Percentiles rank a stretch among this genome's conserved stretches.
These are phyloP conservation scores for Sporormia fimetaria DNA, from an alignment of 495 filamentous ascomycete genomes.

Conservation along the genomic window DNA sequence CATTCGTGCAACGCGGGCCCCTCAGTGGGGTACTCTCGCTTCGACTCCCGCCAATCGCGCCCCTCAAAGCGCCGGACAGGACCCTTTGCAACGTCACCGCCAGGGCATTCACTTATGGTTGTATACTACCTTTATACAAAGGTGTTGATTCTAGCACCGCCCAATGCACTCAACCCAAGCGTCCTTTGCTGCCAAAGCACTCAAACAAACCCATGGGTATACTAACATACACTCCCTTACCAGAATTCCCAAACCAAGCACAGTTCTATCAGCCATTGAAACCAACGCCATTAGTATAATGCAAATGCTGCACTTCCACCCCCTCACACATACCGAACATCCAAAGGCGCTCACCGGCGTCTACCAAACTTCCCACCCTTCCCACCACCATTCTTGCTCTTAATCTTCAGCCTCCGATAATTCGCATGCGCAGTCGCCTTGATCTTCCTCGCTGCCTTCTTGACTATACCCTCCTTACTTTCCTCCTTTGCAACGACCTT, in stretches of 20 bases:
- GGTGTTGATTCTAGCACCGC: too few species aligned
- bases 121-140: too few species aligned
- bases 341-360: constrained; percentile 7
- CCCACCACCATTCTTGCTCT: constrained; percentile 15
- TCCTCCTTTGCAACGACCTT: background rate
- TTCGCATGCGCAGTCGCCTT: constrained; percentile 24
- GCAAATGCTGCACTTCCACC: background rate
- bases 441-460: constrained; percentile 16
- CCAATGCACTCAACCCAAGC: too few species aligned
- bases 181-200: too few species aligned
- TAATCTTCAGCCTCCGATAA: constrained; percentile 25
- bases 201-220: too few species aligned
- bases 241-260: too few species aligned
- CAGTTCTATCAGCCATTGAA: background rate
- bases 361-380: constrained; percentile 20
- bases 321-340: background rate
- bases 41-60: constrained; percentile 1
- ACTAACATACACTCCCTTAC: too few species aligned
- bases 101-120: too few species aligned
- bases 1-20: constrained; percentile 7
- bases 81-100: too few species aligned
- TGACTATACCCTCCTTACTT: constrained; percentile 12
- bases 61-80: too few species aligned
- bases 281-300: background rate
- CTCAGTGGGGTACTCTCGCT: constrained; percentile 7